Base-by-base conservation (phyloP, 805 yeast genomes). In the Candida hispaniensis region DNA sequence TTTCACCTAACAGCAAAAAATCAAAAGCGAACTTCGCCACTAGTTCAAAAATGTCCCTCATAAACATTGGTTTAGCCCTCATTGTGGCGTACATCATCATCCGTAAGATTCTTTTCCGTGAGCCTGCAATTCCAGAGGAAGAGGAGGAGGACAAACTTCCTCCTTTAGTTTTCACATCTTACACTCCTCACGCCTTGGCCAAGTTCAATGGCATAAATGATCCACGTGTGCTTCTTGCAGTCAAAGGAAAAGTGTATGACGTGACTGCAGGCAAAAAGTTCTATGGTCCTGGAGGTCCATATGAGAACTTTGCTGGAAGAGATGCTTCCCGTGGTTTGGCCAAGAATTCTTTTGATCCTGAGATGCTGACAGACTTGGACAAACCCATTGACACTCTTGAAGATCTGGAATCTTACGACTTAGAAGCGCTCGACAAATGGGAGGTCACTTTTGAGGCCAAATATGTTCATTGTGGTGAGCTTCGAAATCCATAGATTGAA, bases 261-360 rank as follows among this genome's bases (percentile, higher is more conserved):
- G 93, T 83, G 13, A 63, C 81, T 4, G 62, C 64, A 7, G 93
- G 93, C 0, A 71, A 86, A 44, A 69, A 71, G 29, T 86, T 88
- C 53, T 88, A 88, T 56, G 97, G 97, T 0, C 97, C 97, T 5
- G 81, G 88, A 18, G 96, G 96, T 0, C 94, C 95, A 0, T 88
- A 88, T 58, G 75, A 80, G 26, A 82, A 80, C 51, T 88, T 88
- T 64, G 96, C 96, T 1, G 97, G 97, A 2, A 78, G 81, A 46
- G 97, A 88, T 59, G 96, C 96, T 3, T 78, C 93, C 1, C 66
- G 97, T 45, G 97, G 96, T 0, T 67, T 88, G 39, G 95, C 95
- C 1, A 62, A 71, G 48, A 86, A 85, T 56, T 79, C 93, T 11
- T 88, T 86, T 58, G 96, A 85, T 33, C 45, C 63, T 14, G 71